A percentile compares a stretch with the other conserved stretches of the same genome.
These are phyloP conservation scores for Elongisporangium prolatum DNA, from an alignment of 352 stramenopile genomes.

Conservation along the genomic window DNA sequence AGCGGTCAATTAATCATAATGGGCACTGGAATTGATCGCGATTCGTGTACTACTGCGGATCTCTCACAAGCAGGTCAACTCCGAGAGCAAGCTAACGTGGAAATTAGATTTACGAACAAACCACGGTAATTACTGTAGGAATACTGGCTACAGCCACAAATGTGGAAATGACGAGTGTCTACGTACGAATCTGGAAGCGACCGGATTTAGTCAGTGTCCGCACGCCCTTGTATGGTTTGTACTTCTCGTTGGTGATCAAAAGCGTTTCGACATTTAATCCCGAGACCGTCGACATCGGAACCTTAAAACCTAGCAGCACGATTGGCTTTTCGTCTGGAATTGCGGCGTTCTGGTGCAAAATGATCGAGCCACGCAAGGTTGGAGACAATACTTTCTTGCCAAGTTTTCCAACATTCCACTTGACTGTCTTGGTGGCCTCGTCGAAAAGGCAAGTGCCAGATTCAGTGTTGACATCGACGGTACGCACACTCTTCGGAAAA, in stretches of 20 bases:
- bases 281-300: constrained; percentile 94
- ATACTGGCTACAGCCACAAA: constrained; percentile 1
- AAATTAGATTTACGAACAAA: constrained; percentile 1
- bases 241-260: constrained; percentile 94
- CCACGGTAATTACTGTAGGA: background rate
- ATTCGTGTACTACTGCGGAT: too few species aligned
- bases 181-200: constrained; percentile 94
- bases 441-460: constrained; percentile 94
- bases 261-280: constrained; percentile 95
- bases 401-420: constrained; percentile 95
- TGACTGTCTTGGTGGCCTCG: constrained; percentile 90
- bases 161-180: too few species aligned
- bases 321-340: constrained; percentile 92
- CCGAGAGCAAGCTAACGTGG: background rate
- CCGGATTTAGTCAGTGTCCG: constrained; percentile 95
- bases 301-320: constrained; percentile 95
- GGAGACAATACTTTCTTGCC: constrained; percentile 85
- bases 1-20: too few species aligned
- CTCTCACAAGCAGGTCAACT: too few species aligned
- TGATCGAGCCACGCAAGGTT: constrained; percentile 90
- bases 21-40: too few species aligned
- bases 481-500: constrained; percentile 95
- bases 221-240: constrained; percentile 98
- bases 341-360: constrained; percentile 81
- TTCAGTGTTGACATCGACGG: constrained; percentile 92